Evolutionary conservation across 2,329 filamentous ascomycete genomes (phyloP).

Genomic region (Paraconiothyrium brasiliense): DNA sequence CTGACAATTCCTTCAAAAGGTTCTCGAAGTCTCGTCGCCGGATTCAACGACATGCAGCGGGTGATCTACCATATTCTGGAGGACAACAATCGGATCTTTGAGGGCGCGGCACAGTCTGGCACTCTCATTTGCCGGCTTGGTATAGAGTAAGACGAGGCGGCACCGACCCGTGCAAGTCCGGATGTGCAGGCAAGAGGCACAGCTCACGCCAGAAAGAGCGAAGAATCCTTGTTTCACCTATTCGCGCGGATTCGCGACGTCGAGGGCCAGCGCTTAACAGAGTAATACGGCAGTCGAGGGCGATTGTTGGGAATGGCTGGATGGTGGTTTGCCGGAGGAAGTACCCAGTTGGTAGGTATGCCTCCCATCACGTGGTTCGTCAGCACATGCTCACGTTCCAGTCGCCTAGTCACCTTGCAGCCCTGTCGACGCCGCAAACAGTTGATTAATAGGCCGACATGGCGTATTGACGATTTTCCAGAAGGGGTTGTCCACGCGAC

Average conservation of each 20-base stretch:
- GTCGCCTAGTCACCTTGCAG: neutral
- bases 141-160: constrained; percentile 9
- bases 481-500: constrained; percentile 5
- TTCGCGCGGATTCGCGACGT: neutral
- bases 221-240: constrained; percentile 1
- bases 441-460: neutral
- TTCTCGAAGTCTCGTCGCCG: neutral
- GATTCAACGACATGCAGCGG: constrained; percentile 2
- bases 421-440: neutral
- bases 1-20: neutral
- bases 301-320: neutral
- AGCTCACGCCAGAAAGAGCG: neutral
- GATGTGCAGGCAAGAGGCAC: constrained; percentile 13
- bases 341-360: neutral
- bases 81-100: neutral
- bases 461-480: neutral
- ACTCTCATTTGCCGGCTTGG: constrained; percentile 16
- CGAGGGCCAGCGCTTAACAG: neutral
- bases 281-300: neutral
- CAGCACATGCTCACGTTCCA: neutral
- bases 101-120: constrained; percentile 5
- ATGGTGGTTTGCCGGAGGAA: neutral
- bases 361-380: constrained; percentile 5
- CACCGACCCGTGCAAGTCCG: constrained; percentile 1
- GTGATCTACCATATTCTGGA: constrained; percentile 10